These are phyloP conservation scores for Solanum pimpinellifolium DNA, from an alignment of 257 asterid species.

Conservation along the genomic window DNA sequence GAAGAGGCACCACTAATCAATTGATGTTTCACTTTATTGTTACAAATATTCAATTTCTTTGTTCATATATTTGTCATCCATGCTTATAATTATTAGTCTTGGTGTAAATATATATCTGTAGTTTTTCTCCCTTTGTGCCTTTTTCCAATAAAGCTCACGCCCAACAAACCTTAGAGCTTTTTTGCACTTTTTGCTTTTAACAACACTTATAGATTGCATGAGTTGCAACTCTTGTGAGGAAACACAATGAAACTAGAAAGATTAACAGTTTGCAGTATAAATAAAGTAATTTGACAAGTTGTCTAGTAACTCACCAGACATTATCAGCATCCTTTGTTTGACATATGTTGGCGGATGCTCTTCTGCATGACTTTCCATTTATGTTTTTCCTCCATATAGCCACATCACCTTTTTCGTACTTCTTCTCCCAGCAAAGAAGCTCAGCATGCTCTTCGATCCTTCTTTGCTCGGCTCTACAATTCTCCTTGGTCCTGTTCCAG, in stretches of 20 bases:
- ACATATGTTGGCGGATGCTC: constrained; percentile 43
- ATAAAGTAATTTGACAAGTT: neutral
- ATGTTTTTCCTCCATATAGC: constrained; percentile 69
- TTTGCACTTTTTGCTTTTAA: neutral
- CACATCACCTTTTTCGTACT: constrained; percentile 82
- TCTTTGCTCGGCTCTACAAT: constrained; percentile 66
- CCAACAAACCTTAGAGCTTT: neutral
- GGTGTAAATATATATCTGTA: neutral
- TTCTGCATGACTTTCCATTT: constrained; percentile 48
- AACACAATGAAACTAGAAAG: neutral
- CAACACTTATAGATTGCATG: neutral
- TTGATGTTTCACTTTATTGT: neutral
- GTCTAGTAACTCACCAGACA: constrained; percentile 54
- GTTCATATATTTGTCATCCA: neutral
- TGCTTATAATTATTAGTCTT: neutral
- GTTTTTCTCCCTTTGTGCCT: neutral
- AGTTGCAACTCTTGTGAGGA: neutral
- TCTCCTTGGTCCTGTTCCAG: constrained; percentile 82
- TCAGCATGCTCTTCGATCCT: constrained; percentile 76
- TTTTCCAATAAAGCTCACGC: neutral
- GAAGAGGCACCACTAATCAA: neutral
- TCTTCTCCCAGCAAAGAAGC: constrained; percentile 93
- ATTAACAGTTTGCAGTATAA: neutral
- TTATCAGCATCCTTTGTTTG: constrained; percentile 45
- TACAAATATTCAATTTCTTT: no score